These are phyloP conservation scores for Claviceps digitariae DNA, from an alignment of 2,329 filamentous ascomycete genomes.

Conservation along the genomic window DNA sequence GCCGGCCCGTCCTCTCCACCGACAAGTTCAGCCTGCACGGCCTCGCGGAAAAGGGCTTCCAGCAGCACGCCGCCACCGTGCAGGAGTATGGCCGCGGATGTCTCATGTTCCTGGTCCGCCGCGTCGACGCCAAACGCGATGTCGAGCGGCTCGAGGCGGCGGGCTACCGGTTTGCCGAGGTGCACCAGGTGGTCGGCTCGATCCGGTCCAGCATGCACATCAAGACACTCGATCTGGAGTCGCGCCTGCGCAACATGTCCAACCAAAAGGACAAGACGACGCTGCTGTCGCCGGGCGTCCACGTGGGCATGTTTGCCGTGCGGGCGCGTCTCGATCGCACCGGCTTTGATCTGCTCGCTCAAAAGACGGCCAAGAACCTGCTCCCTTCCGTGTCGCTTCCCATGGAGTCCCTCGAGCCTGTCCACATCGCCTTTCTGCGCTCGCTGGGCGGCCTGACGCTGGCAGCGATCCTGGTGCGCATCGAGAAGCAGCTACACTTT, in stretches of 20 bases:
- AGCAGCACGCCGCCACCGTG: constrained; percentile 4
- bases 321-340: constrained; percentile 35
- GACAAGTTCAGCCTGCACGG: constrained; percentile 17
- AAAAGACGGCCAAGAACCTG: constrained; percentile 40
- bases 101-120: constrained; percentile 65
- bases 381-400: constrained; percentile 46
- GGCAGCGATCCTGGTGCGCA: constrained; percentile 14
- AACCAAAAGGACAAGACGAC: constrained; percentile 35
- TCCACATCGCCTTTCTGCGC: constrained; percentile 40
- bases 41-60: constrained; percentile 27
- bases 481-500: constrained; percentile 23
- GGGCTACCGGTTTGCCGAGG: constrained; percentile 66
- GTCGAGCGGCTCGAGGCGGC: constrained; percentile 50
- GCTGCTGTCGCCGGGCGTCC: constrained; percentile 37
- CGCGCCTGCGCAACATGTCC: constrained; percentile 51
- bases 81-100: constrained; percentile 53
- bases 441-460: constrained; percentile 33
- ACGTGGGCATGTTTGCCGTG: constrained; percentile 45
- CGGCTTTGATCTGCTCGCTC: constrained; percentile 51
- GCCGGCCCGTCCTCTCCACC: constrained; percentile 1
- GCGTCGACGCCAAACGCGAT: constrained; percentile 43
- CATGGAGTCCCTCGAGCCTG: constrained; percentile 36
- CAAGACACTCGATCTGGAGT: constrained; percentile 44
- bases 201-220: constrained; percentile 67
- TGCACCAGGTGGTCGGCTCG: constrained; percentile 52